Evolutionary conservation across 352 stramenopile genomes (phyloP).

Genomic region (Peronospora belbahrii): DNA sequence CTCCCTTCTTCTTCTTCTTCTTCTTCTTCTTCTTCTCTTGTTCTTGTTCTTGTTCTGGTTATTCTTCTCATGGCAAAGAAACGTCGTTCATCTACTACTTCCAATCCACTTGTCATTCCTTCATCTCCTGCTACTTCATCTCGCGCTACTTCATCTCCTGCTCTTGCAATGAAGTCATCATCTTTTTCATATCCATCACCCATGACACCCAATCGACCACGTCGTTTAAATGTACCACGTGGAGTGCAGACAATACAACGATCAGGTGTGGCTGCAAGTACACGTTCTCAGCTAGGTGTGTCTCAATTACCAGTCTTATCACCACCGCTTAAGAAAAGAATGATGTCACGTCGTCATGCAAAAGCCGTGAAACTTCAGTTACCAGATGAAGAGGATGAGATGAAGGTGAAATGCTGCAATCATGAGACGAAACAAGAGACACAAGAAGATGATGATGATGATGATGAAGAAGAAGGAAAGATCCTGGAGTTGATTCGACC

Average conservation of each 20-base stretch:
- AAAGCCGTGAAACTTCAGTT: constrained; percentile 35
- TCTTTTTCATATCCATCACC: constrained; percentile 18
- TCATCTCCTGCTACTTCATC: no score
- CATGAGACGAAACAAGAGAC: constrained; percentile 14
- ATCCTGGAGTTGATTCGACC: constrained; percentile 38
- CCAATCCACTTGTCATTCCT: no score
- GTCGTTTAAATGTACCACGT: constrained; percentile 12
- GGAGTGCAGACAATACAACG: constrained; percentile 17
- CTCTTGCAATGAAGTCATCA: constrained; percentile 21
- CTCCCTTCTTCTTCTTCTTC: no score
- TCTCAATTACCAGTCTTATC: constrained; percentile 31
- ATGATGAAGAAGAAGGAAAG: constrained; percentile 14
- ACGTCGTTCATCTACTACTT: no score
- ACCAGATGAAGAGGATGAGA: constrained; percentile 20
- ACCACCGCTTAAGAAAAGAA: constrained; percentile 44
- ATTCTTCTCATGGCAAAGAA: constrained; percentile 44
- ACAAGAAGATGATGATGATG: constrained; percentile 12
- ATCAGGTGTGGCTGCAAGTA: constrained; percentile 27
- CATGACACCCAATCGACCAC: constrained; percentile 9
- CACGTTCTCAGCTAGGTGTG: constrained; percentile 19
- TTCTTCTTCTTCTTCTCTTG: no score
- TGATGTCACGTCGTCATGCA: constrained; percentile 25
- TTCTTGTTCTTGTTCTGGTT: no score
- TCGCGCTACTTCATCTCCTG: no score
- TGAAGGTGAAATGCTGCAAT: no score